Base-by-base conservation (phyloP, 2,329 filamentous ascomycete genomes). In the Rhinocladiella similis region DNA sequence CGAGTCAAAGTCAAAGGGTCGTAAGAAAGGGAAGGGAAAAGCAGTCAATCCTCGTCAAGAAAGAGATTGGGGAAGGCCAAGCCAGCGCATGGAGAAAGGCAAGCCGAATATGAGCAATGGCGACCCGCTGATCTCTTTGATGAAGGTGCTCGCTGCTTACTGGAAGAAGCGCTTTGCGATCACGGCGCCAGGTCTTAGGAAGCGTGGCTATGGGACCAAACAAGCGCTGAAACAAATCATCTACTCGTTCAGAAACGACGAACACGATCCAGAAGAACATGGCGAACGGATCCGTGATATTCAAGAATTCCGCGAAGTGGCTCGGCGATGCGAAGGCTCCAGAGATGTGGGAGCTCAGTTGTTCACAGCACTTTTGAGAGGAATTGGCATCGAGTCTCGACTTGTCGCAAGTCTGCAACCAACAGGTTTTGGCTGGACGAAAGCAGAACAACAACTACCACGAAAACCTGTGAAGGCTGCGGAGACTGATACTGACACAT, bases 371-470 rank as follows among this genome's bases (percentile, higher is more conserved):
- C 75, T 99, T 6, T 71, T 97, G 19, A 81, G 94, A 62, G 91
- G 86, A 0, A 69, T 97, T 10, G 90, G 90, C 0, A 76, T 97
- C 2, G 91, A 97, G 66, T 84, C 90, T 10, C 83, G 93, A 27
- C 82, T 97, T 78, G 85, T 97, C 2, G 86, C 87, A 9, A 97
- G 85, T 68, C 70, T 99, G 39, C 94, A 97, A 68, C 88, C 91
- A 1, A 75, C 90, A 19, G 94, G 94, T 0, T 96, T 95, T 70
- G 91, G 91, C 1, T 97, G 91, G 86, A 95, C 85, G 59, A 95
- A 93, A 70, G 74, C 81, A 10, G 94, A 99, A 72, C 89, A 94
- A 36, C 59, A 57, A 47, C 42, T 60, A 14, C 60, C 64, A 18
- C 53, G 51, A n/a, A 63, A 56, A 16, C 38, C 53, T 29, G 12